Evolutionary conservation across 768 basidiomycete genomes (phyloP).

Genomic region (Amanita pseudoporphyria): DNA sequence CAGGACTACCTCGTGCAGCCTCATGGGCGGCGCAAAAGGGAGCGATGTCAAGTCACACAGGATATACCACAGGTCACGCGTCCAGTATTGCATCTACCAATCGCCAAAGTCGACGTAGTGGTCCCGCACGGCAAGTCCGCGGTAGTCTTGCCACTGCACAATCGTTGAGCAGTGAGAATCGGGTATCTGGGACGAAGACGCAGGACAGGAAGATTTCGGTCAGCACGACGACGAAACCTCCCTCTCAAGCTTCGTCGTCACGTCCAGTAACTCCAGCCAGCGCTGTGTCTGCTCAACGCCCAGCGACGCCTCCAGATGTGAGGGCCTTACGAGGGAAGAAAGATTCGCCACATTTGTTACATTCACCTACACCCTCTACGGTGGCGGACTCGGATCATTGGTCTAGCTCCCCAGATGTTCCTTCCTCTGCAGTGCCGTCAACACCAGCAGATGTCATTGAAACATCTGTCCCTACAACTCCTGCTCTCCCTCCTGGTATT

Average conservation of each 20-base stretch:
- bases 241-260: slow-evolving; percentile 40
- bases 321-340: slow-evolving; percentile 31
- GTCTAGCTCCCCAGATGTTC: slow-evolving; percentile 34
- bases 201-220: slow-evolving; percentile 33
- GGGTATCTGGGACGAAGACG: slow-evolving; percentile 21
- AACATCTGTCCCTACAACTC: slow-evolving; percentile 24
- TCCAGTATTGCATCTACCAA: slow-evolving; percentile 17
- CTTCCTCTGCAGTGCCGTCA: slow-evolving; percentile 13
- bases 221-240: slow-evolving; percentile 25
- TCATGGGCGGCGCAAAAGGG: slow-evolving; percentile 48
- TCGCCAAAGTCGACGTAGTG: slow-evolving; percentile 34
- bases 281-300: slow-evolving; percentile 16
- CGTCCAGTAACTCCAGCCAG: slow-evolving; percentile 6
- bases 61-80: slow-evolving; percentile 11
- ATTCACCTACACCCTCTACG: slow-evolving; percentile 40
- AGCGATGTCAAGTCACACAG: slow-evolving; percentile 13
- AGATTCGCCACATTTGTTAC: slow-evolving; percentile 20
- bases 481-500: slow-evolving; percentile 33
- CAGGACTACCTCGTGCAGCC: slow-evolving; percentile 58
- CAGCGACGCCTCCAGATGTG: slow-evolving; percentile 34
- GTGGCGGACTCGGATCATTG: slow-evolving; percentile 43
- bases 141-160: slow-evolving; percentile 18
- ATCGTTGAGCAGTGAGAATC: slow-evolving; percentile 22
- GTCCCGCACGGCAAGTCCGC: slow-evolving; percentile 38
- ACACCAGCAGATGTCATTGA: slow-evolving; percentile 23